phyloP scores from a whole-genome alignment of 371 early-diverging fungal genomes.

The Homolaphlyctis polyrhiza region DNA sequence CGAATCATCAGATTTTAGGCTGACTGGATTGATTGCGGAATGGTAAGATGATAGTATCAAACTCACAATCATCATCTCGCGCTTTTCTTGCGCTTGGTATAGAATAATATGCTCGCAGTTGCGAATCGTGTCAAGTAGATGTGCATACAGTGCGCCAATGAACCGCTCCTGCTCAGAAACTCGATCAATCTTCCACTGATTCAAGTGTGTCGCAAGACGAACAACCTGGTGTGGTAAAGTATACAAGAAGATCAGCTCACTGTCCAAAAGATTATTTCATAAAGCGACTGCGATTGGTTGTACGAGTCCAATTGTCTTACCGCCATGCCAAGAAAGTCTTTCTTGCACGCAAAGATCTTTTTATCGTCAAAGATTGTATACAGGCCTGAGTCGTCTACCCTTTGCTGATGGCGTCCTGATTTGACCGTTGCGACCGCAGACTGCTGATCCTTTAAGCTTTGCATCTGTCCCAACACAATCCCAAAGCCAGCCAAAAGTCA shows the following conservation, averaged over 20 bases:
- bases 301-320: slow-evolving; percentile 10
- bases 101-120: slow-evolving; percentile 30
- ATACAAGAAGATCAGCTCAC: neutral
- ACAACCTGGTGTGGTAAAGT: slow-evolving; percentile 21
- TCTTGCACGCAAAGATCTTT: slow-evolving; percentile 36
- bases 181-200: slow-evolving; percentile 36
- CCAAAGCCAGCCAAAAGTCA: too few relatives aligned
- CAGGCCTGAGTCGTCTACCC: neutral
- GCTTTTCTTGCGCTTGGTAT: slow-evolving; percentile 31
- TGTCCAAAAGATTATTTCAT: neutral
- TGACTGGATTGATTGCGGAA: neutral
- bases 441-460: slow-evolving; percentile 4
- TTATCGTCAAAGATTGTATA: slow-evolving; percentile 18
- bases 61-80: slow-evolving; percentile 30
- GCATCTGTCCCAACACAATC: neutral
- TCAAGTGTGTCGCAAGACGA: slow-evolving; percentile 26
- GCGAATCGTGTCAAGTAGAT: slow-evolving; percentile 30
- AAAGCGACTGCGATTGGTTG: neutral
- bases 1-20: neutral
- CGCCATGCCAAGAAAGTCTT: slow-evolving; percentile 30
- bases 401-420: neutral
- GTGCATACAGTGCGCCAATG: slow-evolving; percentile 21
- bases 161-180: slow-evolving; percentile 38
- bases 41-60: slow-evolving; percentile 11
- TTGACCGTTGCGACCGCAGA: neutral